phyloP scores from a whole-genome alignment of 1,284 basidiomycete genomes.

The Clitocybe nebularis region DNA sequence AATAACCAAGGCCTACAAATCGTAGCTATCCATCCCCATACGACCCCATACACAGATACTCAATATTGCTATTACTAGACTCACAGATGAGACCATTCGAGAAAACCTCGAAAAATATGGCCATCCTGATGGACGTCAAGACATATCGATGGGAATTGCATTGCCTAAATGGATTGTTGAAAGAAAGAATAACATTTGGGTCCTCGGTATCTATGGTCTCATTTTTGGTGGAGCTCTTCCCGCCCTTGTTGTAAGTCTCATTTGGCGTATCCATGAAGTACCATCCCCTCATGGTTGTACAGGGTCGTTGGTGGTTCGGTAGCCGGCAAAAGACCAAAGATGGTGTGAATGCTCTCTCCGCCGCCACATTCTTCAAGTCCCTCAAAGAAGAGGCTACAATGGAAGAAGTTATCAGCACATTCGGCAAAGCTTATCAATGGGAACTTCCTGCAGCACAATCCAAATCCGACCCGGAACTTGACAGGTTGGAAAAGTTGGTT shows the following conservation, averaged over 20 bases:
- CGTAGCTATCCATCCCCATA: conserved; percentile 43
- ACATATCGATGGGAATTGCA: conserved; percentile 94
- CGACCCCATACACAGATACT: neutral
- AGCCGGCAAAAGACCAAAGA: conserved; percentile 91
- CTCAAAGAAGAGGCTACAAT: conserved; percentile 80
- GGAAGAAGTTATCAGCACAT: conserved; percentile 69
- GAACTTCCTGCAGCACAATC: conserved; percentile 33
- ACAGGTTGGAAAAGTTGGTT: conserved; percentile 57
- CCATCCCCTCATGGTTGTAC: conserved; percentile 4
- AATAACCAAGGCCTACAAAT: conserved; percentile 97
- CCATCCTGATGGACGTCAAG: conserved; percentile 95
- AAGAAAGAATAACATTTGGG: conserved; percentile 87
- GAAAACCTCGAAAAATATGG: conserved; percentile 91
- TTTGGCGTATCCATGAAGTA: conserved; percentile 1
- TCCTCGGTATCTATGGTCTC: conserved; percentile 85
- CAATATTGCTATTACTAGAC: conserved; percentile 34
- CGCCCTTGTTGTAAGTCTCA: conserved; percentile 65
- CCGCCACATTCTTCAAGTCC: conserved; percentile 87
- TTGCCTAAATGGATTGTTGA: conserved; percentile 94
- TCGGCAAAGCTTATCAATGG: conserved; percentile 76
- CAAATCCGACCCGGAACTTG: conserved; percentile 41
- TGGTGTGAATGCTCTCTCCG: conserved; percentile 81
- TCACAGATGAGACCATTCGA: conserved; percentile 92
- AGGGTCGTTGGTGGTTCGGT: conserved; percentile 98
- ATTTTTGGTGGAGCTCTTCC: conserved; percentile 88